Conservation (phyloP, 2,329 filamentous ascomycete genomes). For the Pseudogymnoascus sp. region DNA sequence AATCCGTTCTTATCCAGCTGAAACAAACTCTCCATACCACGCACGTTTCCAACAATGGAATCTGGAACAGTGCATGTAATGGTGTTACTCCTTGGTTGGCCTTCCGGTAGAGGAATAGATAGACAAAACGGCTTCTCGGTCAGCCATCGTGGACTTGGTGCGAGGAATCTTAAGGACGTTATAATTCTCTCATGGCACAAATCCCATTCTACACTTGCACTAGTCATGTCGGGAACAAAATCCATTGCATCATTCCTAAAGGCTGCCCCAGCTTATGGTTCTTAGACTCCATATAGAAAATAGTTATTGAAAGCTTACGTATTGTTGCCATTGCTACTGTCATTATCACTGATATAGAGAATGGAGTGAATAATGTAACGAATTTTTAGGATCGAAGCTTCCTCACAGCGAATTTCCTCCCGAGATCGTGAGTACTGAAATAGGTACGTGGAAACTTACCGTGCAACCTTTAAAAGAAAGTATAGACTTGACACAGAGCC, state of each 20-base stretch:
- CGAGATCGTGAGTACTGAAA: neutral
- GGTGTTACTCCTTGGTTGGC: neutral
- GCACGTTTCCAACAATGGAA: neutral
- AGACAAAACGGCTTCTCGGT: neutral
- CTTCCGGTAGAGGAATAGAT: neutral
- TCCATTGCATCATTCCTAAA: neutral
- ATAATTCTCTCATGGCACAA: neutral
- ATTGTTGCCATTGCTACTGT: neutral
- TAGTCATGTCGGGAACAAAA: neutral
- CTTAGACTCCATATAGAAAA: neutral
- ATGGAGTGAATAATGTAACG: neutral
- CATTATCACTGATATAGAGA: neutral
- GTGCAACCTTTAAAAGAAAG: neutral
- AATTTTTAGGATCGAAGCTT: neutral
- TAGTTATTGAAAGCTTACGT: neutral
- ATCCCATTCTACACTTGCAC: neutral
- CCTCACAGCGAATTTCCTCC: neutral
- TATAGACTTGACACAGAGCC: neutral
- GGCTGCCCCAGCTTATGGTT: neutral
- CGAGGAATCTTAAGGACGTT: neutral
- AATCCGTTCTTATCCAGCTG: conserved; percentile 13
- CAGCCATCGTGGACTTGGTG: neutral
- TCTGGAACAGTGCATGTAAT: neutral
- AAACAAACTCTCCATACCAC: neutral
- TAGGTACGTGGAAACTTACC: neutral